Evolutionary conservation across 768 basidiomycete species (phyloP).

Genomic region (Serendipita sp.): DNA sequence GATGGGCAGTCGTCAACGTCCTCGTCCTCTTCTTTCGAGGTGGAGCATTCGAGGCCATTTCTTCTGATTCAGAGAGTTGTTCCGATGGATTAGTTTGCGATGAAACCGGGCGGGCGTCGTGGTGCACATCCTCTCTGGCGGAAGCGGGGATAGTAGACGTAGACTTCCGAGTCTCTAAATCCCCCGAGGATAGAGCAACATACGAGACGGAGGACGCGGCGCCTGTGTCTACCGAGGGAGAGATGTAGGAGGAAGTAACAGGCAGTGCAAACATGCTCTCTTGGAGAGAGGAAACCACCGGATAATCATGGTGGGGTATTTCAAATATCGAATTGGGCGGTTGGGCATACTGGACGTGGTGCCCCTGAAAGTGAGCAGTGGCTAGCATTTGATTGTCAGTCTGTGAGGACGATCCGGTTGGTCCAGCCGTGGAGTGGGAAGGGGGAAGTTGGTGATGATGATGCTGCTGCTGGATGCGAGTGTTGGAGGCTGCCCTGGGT

Average conservation of each 20-base stretch:
- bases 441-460: not conserved
- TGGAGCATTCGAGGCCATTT: not conserved
- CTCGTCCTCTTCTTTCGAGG: constrained; percentile 37
- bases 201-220: too few relatives aligned
- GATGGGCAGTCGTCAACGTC: constrained; percentile 74
- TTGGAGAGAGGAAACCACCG: not conserved
- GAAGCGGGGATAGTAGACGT: not conserved
- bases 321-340: not conserved
- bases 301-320: not conserved
- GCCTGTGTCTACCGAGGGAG: too few relatives aligned
- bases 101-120: too few relatives aligned
- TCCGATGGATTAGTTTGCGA: too few relatives aligned
- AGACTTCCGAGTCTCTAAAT: not conserved
- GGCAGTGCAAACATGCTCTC: not conserved
- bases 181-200: not conserved
- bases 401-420: not conserved
- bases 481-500: not conserved
- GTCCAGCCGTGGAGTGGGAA: not conserved
- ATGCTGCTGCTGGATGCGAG: not conserved
- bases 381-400: not conserved
- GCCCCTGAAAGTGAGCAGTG: not conserved
- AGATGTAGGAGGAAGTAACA: not conserved
- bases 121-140: too few relatives aligned
- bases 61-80: not conserved
- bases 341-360: not conserved